Evolutionary conservation across 495 filamentous ascomycete genomes (phyloP), one percentile per base, ranked within the genome.

Genomic region (Poronia punctata): DNA sequence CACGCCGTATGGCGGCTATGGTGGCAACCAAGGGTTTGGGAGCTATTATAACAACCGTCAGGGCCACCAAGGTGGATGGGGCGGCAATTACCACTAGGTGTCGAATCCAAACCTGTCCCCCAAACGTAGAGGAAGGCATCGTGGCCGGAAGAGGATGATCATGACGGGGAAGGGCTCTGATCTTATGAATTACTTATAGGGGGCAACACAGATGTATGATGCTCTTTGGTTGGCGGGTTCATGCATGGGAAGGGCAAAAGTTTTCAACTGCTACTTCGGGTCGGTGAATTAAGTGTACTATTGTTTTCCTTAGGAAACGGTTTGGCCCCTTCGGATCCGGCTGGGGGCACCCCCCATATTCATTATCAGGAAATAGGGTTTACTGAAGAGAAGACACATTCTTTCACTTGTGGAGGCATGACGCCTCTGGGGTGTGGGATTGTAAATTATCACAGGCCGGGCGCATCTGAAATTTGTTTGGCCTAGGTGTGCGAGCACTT

Each of bases 31-130:
- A 33, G 70, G 69, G 35, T 72, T 73, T 30, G 59, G 56, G 23
- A 69, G 62, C 42, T 72, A 69, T 55, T 79, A 79, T 46, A 73
- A 72, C 27, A 59, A 60, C 25, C 64, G 61, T 25, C 70, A 72
- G 38, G 56, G 58, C 19, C 58, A 57, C 43, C 67, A 65, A 45
- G 64, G 70, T 38, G 75, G 74, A 37, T 87, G 82, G 79, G 82
- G 79, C 49, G 78, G 75, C 57, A 86, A 86, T 66, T 86, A 88
- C 57, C 64, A 71, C 54, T 70, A 71, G 48, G 43, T 34, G 41
- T 55, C 46, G 24, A 38, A 40, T 27, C 24, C 7, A 27, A n/a
- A 27, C 12, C 35, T 39, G 38, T 46, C 36, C 33, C 37, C 34
- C 11, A 40, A 38, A 43, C 45, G 42, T 22, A 44, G 20, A 43